Evolutionary conservation across 306 rosid genomes (phyloP).

Genomic region (Canavalia gladiata): DNA sequence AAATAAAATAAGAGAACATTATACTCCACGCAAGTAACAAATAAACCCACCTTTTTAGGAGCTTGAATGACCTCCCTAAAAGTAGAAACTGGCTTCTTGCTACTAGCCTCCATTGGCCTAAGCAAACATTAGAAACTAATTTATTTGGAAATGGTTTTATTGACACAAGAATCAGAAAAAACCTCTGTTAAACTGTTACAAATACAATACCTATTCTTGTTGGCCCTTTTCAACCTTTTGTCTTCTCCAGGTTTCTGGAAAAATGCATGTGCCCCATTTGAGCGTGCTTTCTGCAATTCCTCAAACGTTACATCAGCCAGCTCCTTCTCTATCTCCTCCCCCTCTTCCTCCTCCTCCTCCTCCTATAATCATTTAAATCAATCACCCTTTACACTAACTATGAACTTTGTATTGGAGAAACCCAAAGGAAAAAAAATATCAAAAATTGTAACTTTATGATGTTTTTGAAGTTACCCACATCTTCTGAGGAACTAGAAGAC

Average conservation of each 20-base stretch:
- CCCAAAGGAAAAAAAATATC: background rate
- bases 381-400: background rate
- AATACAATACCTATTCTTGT: slow-evolving; percentile 79
- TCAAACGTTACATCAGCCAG: slow-evolving; percentile 87
- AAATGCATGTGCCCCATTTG: slow-evolving; percentile 69
- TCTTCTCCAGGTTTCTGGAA: slow-evolving; percentile 55
- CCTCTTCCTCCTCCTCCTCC: slow-evolving; percentile 52
- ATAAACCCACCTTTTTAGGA: slow-evolving; percentile 73
- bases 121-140: slow-evolving; percentile 37
- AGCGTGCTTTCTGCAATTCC: slow-evolving; percentile 85
- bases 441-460: background rate
- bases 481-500: slow-evolving; percentile 54
- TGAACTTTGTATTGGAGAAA: background rate
- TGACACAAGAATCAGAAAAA: background rate
- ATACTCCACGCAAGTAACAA: background rate
- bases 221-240: slow-evolving; percentile 66
- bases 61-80: slow-evolving; percentile 79
- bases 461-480: slow-evolving; percentile 45
- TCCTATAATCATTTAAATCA: slow-evolving; percentile 53
- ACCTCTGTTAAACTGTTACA: background rate
- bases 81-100: slow-evolving; percentile 82
- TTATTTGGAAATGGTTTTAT: slow-evolving; percentile 27
- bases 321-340: slow-evolving; percentile 71
- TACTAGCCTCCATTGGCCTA: slow-evolving; percentile 93
- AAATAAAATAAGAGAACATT: slow-evolving; percentile 13